phyloP scores from a whole-genome alignment of 257 asterid species.

The Jacaranda mimosifolia region DNA sequence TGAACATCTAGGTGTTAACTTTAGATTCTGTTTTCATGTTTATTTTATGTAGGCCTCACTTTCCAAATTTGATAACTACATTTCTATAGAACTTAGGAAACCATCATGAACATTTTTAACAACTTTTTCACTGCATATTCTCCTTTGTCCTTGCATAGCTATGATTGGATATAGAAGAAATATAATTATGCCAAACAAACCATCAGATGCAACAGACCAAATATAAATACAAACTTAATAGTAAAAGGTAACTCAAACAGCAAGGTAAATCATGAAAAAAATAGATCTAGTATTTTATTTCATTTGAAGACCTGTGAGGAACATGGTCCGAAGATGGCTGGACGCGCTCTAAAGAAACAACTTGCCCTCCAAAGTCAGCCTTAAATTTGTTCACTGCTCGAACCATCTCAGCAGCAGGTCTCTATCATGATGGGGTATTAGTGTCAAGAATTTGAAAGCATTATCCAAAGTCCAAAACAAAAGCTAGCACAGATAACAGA shows the following conservation, averaged over 20 bases:
- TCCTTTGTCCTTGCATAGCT: constrained; percentile 14
- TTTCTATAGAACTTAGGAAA: constrained; percentile 16
- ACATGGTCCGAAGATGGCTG: constrained; percentile 98
- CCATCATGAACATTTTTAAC: not conserved
- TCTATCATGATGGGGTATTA: constrained; percentile 52
- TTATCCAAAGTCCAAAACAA: constrained; percentile 15
- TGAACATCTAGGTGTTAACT: not conserved
- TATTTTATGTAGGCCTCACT: not conserved
- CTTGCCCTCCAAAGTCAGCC: constrained; percentile 95
- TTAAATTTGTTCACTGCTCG: constrained; percentile 90
- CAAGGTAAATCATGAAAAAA: constrained; percentile 12
- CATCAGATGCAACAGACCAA: constrained; percentile 12
- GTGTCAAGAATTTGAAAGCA: constrained; percentile 31
- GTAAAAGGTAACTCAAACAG: not conserved
- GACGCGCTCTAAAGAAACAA: constrained; percentile 85
- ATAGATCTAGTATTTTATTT: constrained; percentile 26
- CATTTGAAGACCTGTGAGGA: constrained; percentile 85
- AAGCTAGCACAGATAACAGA: not conserved
- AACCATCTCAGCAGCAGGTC: constrained; percentile 90
- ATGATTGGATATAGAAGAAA: constrained; percentile 15
- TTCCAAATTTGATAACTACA: not conserved
- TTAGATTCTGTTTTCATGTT: not conserved
- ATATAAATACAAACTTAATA: constrained; percentile 12
- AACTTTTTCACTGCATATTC: not conserved
- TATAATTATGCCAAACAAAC: not conserved